Evolutionary conservation across 2,329 filamentous ascomycete genomes (phyloP).

Genomic region (Aspergillus sp.): DNA sequence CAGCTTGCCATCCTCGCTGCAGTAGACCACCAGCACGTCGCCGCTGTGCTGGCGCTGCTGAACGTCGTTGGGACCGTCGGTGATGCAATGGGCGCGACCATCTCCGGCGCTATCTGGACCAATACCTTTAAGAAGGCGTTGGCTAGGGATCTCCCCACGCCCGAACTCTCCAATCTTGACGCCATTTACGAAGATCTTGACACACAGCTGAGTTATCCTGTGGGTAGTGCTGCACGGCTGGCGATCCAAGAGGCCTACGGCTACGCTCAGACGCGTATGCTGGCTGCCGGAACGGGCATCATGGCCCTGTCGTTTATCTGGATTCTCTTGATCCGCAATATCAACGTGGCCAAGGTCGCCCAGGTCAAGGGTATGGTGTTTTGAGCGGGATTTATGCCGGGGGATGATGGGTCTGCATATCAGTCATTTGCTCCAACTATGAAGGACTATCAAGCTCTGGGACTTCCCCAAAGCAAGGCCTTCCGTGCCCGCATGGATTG

Average conservation of each 20-base stretch:
- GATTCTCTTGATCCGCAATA: constrained; percentile 9
- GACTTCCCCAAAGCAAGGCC: no score
- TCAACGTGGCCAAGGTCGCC: constrained; percentile 2
- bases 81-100: constrained; percentile 27
- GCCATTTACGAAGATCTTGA: constrained; percentile 12
- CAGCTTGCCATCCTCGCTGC: constrained; percentile 55
- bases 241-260: constrained; percentile 46
- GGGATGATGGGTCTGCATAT: no score
- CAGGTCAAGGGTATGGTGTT: constrained; percentile 2
- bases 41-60: constrained; percentile 49
- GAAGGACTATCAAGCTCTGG: no score
- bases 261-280: constrained; percentile 40
- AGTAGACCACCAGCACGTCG: constrained; percentile 51
- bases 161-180: constrained; percentile 7
- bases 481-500: no score
- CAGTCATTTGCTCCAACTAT: no score
- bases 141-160: constrained; percentile 28
- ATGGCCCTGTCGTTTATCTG: constrained; percentile 12
- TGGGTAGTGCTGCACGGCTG: constrained; percentile 36
- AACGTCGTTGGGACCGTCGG: constrained; percentile 31
- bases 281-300: constrained; percentile 27
- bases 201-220: constrained; percentile 26
- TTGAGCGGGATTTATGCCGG: no score
- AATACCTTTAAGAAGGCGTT: constrained; percentile 36
- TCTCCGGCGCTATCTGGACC: constrained; percentile 33